Percentiles rank a stretch among this genome's conserved stretches.
phyloP scores from a whole-genome alignment of 495 filamentous ascomycete species.

The Hypoxylon intermedium region DNA sequence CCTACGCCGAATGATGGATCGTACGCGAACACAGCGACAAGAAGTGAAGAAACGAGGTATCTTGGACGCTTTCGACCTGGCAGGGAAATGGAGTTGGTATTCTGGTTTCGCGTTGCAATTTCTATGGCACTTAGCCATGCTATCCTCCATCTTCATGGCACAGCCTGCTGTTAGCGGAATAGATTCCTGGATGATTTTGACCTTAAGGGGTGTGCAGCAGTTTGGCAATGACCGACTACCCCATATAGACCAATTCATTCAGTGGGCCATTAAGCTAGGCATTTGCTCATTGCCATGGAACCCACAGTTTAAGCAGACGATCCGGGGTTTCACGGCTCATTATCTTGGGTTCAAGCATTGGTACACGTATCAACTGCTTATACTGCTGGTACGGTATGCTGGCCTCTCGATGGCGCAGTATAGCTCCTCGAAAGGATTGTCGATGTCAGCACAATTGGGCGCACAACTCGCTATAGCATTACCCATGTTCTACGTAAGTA shows the following conservation, averaged over 20 bases:
- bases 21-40: conserved; percentile 58
- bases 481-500: conserved; percentile 63
- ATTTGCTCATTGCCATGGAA: conserved; percentile 78
- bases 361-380: conserved; percentile 71
- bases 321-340: conserved; percentile 67
- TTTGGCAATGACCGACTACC: conserved; percentile 36
- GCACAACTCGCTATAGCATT: conserved; percentile 64
- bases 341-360: conserved; percentile 70
- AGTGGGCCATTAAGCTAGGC: conserved; percentile 59
- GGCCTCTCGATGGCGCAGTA: conserved; percentile 59
- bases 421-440: conserved; percentile 48
- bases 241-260: conserved; percentile 47
- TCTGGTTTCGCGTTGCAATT: conserved; percentile 61
- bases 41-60: conserved; percentile 48
- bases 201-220: conserved; percentile 45
- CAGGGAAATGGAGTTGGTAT: conserved; percentile 59
- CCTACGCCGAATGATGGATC: conserved; percentile 73
- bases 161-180: conserved; percentile 14
- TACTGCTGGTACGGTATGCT: conserved; percentile 63
- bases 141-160: conserved; percentile 33
- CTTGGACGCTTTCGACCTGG: conserved; percentile 60
- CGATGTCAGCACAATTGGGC: conserved; percentile 50
- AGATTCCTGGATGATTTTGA: conserved; percentile 32
- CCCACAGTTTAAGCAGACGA: conserved; percentile 68
- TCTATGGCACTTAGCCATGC: conserved; percentile 56